Conservation (phyloP, 1,284 basidiomycete species). For the Moesziomyces globuligerus region DNA sequence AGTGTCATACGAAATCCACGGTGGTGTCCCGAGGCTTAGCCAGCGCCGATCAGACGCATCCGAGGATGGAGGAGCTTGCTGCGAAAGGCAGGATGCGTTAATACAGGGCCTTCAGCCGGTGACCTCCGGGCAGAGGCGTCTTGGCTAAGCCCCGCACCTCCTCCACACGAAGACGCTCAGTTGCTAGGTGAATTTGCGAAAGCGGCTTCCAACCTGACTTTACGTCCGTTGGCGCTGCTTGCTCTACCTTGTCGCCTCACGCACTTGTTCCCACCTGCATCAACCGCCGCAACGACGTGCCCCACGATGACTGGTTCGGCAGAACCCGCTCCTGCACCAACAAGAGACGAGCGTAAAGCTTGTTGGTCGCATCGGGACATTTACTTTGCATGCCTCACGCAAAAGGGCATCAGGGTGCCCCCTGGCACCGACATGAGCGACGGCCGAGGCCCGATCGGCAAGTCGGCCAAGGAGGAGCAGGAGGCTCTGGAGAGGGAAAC, state of each 20-base stretch:
- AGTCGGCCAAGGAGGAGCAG: constrained; percentile 48
- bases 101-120: no score
- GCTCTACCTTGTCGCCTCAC: no score
- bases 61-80: no score
- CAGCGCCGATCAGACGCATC: no score
- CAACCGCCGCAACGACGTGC: no score
- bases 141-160: constrained; percentile 29
- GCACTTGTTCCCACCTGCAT: no score
- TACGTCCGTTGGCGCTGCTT: no score
- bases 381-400: constrained; percentile 62
- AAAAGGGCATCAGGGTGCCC: constrained; percentile 52
- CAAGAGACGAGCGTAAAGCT: constrained; percentile 55
- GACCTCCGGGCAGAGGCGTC: background rate
- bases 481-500: constrained; percentile 39
- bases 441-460: constrained; percentile 52
- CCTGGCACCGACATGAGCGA: constrained; percentile 65
- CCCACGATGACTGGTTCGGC: constrained; percentile 26
- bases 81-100: background rate
- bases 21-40: no score
- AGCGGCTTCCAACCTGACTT: no score
- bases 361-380: constrained; percentile 63
- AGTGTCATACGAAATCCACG: no score
- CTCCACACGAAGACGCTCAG: background rate
- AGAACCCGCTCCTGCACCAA: constrained; percentile 49
- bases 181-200: no score